Evolutionary conservation across 371 early-diverging fungal genomes (phyloP), one percentile per base, ranked within the genome.

Genomic region (Vairimorpha apis): DNA sequence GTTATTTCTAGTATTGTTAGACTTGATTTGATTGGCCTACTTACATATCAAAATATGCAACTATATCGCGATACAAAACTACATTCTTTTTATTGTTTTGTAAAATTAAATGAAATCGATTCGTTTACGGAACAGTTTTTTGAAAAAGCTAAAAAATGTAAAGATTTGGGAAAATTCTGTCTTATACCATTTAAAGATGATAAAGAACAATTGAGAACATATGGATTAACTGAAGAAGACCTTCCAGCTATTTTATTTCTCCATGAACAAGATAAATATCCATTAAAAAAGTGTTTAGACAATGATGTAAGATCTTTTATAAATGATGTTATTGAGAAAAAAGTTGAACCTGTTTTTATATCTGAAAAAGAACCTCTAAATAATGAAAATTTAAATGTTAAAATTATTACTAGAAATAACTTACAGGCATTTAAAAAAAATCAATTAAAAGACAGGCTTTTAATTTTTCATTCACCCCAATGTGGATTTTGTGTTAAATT

Each of bases 81-180:
- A 30, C 66, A 51, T 8, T 38, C 66, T 2, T 55, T 74, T n/a
- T 81, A 78, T 55, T 18, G 78, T 27, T 76, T 81, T 55, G 21
- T 29, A 27, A 70, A 70, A n/a, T 16, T 7, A 2, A 49, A 58
- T 18, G 25, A 37, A 8, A 30, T 47, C 14, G 44, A 56, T 16
- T 47, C 63, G 3, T 18, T 58, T 12, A 14, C 4, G 38, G 56
- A 55, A 13, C 58, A 66, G 23, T 66, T 64, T 49, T 51, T 30
- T 13, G 35, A 18, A 18, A 1, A 10, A 51, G 62, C 67, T 2
- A 53, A 37, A 27, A 64, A 69, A 55, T 66, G 25, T 41, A 62
- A 65, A 23, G 13, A 65, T 37, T 23, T 60, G 30, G 65, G 35
- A 41, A 75, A 78, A 47, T 47, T 78, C 23, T 51, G 55, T n/a